Conservation (phyloP, 768 basidiomycete genomes). For the Agrocybe praecox region DNA sequence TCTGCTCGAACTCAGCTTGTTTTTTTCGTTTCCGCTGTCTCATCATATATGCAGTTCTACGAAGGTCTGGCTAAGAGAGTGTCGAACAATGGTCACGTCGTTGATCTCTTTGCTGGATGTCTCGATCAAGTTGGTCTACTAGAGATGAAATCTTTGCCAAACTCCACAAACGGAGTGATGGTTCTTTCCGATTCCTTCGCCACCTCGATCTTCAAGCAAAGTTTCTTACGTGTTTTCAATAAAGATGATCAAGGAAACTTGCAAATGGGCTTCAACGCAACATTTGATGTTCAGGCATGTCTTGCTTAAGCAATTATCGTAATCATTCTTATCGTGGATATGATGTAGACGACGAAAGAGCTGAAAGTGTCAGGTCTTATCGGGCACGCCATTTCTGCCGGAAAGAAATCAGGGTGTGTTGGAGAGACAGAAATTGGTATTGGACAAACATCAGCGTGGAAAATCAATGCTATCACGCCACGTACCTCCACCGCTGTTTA, state of each 20-base stretch:
- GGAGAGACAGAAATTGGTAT: slow-evolving; percentile 99
- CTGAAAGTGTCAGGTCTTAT: slow-evolving; percentile 98
- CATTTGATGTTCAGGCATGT: slow-evolving; percentile 92
- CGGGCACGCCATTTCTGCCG: slow-evolving; percentile 95
- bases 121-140: slow-evolving; percentile 96
- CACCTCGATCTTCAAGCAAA: slow-evolving; percentile 99
- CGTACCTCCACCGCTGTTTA: slow-evolving; percentile 91
- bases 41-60: slow-evolving; percentile 71
- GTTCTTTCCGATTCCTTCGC: slow-evolving; percentile 96
- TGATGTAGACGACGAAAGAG: slow-evolving; percentile 97
- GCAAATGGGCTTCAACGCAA: slow-evolving; percentile 98
- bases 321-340: slow-evolving; percentile 20
- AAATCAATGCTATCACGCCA: slow-evolving; percentile 89
- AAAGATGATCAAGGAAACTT: slow-evolving; percentile 93
- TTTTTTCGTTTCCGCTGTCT: slow-evolving; percentile 2
- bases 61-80: slow-evolving; percentile 91
- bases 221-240: slow-evolving; percentile 89
- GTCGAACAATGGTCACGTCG: slow-evolving; percentile 91
- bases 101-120: slow-evolving; percentile 96
- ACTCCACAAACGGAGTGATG: slow-evolving; percentile 97
- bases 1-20: slow-evolving; percentile 31
- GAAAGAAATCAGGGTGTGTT: slow-evolving; percentile 95
- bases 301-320: slow-evolving; percentile 71
- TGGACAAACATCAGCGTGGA: slow-evolving; percentile 98
- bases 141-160: slow-evolving; percentile 94